Conservation (phyloP, 2,329 filamentous ascomycete species). For the Fusarium avenaceum region DNA sequence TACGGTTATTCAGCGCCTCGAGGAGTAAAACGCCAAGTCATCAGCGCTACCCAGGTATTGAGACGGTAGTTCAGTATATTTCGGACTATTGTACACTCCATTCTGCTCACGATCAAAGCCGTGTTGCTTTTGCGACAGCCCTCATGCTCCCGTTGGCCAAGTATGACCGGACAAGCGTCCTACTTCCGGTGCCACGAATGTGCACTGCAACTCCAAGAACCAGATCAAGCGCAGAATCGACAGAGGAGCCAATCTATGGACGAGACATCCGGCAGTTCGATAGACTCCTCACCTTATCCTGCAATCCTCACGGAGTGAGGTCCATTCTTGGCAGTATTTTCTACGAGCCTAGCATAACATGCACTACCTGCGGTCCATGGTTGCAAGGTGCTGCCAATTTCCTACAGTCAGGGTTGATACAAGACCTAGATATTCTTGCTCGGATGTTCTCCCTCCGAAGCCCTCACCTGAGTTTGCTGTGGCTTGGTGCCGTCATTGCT, state of each 20-base stretch:
- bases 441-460: slow-evolving; percentile 13
- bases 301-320: slow-evolving; percentile 20
- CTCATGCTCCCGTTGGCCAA: background rate
- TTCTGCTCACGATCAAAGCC: background rate
- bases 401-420: slow-evolving; percentile 1
- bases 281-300: slow-evolving; percentile 31
- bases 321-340: slow-evolving; percentile 24
- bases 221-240: background rate
- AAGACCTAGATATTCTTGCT: slow-evolving; percentile 19
- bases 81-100: background rate
- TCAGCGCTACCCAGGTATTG: background rate
- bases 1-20: background rate
- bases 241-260: slow-evolving; percentile 7
- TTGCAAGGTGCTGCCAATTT: slow-evolving; percentile 25
- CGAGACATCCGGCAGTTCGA: slow-evolving; percentile 22
- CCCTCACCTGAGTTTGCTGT: slow-evolving; percentile 32
- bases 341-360: slow-evolving; percentile 27
- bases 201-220: background rate
- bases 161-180: background rate
- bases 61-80: background rate
- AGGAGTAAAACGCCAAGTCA: background rate
- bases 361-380: slow-evolving; percentile 26
- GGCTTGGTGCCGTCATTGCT: slow-evolving; percentile 29
- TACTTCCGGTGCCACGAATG: background rate
- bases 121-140: background rate